Percentiles rank a stretch among this genome's conserved stretches.
These are phyloP conservation scores for Alternaria ventricosa DNA, from an alignment of 2,329 filamentous ascomycete genomes.

Conservation along the genomic window DNA sequence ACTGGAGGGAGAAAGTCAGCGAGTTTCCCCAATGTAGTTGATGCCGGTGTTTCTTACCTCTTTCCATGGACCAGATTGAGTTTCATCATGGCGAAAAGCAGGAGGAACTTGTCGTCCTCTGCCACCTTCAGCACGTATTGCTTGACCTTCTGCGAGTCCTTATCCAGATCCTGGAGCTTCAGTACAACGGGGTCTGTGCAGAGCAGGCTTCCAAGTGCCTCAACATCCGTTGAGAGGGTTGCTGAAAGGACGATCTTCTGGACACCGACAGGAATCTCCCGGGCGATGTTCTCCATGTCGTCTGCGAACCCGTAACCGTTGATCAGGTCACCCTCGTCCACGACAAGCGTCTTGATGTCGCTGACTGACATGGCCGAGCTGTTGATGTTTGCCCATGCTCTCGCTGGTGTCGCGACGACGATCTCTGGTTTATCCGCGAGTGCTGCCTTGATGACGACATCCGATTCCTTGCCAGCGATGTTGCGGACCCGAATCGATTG, in stretches of 20 bases:
- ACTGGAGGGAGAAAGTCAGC: constrained; percentile 47
- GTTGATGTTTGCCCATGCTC: constrained; percentile 79
- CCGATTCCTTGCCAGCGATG: constrained; percentile 87
- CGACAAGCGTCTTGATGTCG: constrained; percentile 72
- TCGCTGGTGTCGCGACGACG: constrained; percentile 87
- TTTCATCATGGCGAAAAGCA: constrained; percentile 95
- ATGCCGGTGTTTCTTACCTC: not conserved
- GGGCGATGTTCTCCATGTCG: constrained; percentile 80
- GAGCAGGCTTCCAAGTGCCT: constrained; percentile 84
- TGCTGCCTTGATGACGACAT: constrained; percentile 85
- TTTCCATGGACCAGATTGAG: constrained; percentile 93
- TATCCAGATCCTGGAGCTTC: constrained; percentile 82
- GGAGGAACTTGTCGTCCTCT: constrained; percentile 96
- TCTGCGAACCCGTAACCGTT: constrained; percentile 94
- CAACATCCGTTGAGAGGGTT: constrained; percentile 85
- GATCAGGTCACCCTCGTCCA: constrained; percentile 94
- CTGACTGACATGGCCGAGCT: constrained; percentile 73
- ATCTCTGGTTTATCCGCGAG: constrained; percentile 87
- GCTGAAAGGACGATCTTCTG: constrained; percentile 95
- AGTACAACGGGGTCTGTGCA: constrained; percentile 80
- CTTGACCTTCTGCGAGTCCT: constrained; percentile 75
- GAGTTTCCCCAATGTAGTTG: not conserved
- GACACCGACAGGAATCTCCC: constrained; percentile 79
- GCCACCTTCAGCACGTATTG: constrained; percentile 91
- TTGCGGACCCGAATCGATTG: constrained; percentile 85